Percentiles rank a stretch among this genome's conserved stretches.
phyloP scores from a whole-genome alignment of 305 asterid species.

The Rubia balearica region DNA sequence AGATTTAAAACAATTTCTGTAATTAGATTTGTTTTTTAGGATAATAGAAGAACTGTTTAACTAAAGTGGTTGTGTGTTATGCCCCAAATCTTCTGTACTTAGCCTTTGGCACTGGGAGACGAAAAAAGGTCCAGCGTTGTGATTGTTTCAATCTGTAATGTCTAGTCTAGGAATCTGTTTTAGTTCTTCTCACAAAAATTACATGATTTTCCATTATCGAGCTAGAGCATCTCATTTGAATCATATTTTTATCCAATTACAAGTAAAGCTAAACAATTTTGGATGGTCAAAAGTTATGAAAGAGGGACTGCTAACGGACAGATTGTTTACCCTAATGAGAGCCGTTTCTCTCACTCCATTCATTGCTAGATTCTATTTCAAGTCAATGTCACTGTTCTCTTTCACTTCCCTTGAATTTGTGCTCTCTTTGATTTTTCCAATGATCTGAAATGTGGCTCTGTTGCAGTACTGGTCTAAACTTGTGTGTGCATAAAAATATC shows the following conservation, averaged over 20 bases:
- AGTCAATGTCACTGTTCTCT: background rate
- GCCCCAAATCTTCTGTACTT: background rate
- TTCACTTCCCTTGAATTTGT: background rate
- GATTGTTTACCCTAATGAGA: background rate
- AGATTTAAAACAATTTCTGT: background rate
- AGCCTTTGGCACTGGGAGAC: background rate
- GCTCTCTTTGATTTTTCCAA: constrained; percentile 4
- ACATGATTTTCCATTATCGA: background rate
- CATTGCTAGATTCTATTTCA: background rate
- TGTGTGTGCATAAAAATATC: too few species aligned
- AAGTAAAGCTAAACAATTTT: background rate
- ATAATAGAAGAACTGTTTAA: background rate
- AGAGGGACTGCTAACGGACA: background rate
- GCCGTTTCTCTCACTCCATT: background rate
- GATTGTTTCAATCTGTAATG: background rate
- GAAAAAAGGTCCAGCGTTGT: background rate
- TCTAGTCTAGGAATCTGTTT: background rate
- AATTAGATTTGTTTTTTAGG: background rate
- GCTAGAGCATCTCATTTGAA: background rate
- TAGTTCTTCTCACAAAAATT: too few species aligned
- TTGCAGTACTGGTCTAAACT: too few species aligned
- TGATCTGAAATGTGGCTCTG: background rate
- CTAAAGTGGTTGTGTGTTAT: background rate
- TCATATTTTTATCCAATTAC: background rate
- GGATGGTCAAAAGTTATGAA: background rate